Percentiles rank a stretch among this genome's conserved stretches.
Evolutionary conservation across 306 rosid genomes (phyloP).

Genomic region (Prinsepia uniflora): DNA sequence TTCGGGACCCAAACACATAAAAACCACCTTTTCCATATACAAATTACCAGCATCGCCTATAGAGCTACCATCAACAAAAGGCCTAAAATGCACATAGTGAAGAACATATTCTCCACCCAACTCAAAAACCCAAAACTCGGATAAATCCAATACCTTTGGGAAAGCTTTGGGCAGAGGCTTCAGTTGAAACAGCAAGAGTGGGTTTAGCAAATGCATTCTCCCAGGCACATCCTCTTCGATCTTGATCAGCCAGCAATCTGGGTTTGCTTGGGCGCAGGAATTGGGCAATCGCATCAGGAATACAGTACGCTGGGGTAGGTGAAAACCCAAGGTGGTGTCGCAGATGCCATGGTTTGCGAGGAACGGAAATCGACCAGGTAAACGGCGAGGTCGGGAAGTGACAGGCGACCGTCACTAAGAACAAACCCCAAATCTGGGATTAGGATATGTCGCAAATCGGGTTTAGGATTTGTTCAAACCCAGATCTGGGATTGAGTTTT

Average conservation of each 20-base stretch:
- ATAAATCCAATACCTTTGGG: conserved; percentile 38
- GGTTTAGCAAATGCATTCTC: conserved; percentile 27
- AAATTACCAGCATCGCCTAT: conserved; percentile 33
- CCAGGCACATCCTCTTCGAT: conserved; percentile 33
- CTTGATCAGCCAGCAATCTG: conserved; percentile 44
- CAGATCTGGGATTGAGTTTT: too few relatives aligned
- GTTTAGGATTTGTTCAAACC: too few relatives aligned
- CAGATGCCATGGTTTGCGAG: conserved; percentile 44
- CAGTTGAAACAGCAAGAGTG: conserved; percentile 38
- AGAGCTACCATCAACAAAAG: conserved; percentile 15
- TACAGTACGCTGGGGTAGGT: conserved; percentile 42
- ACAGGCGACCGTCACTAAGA: conserved; percentile 53
- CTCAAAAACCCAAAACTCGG: conserved; percentile 30
- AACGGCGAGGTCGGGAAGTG: conserved; percentile 25
- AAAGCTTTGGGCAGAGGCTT: conserved; percentile 25
- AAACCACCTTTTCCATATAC: conserved; percentile 70
- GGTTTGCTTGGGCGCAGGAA: background rate
- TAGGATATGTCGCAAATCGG: too few relatives aligned
- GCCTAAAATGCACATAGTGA: conserved; percentile 23
- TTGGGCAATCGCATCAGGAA: conserved; percentile 29
- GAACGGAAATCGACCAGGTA: conserved; percentile 39
- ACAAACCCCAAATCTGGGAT: too few relatives aligned
- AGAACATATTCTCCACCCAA: conserved; percentile 55
- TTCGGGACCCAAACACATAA: conserved; percentile 28
- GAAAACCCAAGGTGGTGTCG: conserved; percentile 38